Conservation (phyloP, 768 basidiomycete species). For the Rhodotorula paludigena region DNA sequence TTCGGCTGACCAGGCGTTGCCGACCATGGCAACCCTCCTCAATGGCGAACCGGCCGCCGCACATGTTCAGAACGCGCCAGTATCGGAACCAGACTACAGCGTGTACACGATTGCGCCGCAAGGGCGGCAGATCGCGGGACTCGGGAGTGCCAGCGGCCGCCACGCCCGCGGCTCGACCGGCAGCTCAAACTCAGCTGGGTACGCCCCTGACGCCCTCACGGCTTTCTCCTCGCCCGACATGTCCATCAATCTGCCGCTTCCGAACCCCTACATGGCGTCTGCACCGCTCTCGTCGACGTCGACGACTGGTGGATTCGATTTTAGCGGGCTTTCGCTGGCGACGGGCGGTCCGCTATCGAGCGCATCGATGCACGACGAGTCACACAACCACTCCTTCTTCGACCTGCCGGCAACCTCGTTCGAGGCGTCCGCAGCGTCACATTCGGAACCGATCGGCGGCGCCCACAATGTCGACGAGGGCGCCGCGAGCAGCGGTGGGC, state of each 20-base stretch:
- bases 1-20: constrained; percentile 7
- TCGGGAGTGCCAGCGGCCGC: not conserved
- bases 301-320: not conserved
- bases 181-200: not conserved
- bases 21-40: not conserved
- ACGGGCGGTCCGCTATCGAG: not conserved
- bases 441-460: too few species aligned
- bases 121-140: not conserved
- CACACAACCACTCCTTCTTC: not conserved
- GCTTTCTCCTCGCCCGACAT: not conserved
- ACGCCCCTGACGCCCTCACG: not conserved
- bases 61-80: too few species aligned
- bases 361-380: constrained; percentile 1
- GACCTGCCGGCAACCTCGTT: not conserved
- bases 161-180: not conserved
- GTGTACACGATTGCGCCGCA: not conserved
- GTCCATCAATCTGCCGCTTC: not conserved
- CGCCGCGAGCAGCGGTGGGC: not conserved
- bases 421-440: not conserved
- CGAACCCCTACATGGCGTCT: not conserved
- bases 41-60: too few species aligned
- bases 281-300: not conserved
- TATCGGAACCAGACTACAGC: not conserved
- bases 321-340: not conserved
- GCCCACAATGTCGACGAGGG: not conserved